phyloP scores from a whole-genome alignment of 2,329 filamentous ascomycete species.

The Beauveria sp. region DNA sequence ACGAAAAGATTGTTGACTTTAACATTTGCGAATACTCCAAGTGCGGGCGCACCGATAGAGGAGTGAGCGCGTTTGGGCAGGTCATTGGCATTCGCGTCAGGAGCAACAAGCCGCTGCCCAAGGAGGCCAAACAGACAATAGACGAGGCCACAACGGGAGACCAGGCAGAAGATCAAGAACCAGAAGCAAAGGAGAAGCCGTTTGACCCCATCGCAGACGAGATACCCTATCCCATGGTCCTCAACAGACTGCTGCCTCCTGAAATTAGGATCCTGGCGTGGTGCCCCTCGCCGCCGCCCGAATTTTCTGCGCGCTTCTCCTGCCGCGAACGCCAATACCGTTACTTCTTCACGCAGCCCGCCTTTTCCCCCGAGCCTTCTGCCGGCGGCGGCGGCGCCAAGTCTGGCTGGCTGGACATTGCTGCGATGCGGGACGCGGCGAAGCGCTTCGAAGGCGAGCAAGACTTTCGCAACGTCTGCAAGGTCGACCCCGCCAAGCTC shows the following conservation, averaged over 20 bases:
- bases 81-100: constrained; percentile 78
- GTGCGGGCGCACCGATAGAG: constrained; percentile 85
- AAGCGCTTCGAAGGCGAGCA: constrained; percentile 73
- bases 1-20: constrained; percentile 62
- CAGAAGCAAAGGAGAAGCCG: constrained; percentile 17
- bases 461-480: constrained; percentile 97
- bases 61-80: constrained; percentile 95
- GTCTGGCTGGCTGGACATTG: constrained; percentile 79
- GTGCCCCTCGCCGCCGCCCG: constrained; percentile 72
- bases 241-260: constrained; percentile 81
- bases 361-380: constrained; percentile 57
- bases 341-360: constrained; percentile 97
- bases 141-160: neutral
- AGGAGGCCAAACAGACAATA: constrained; percentile 12
- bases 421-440: constrained; percentile 76
- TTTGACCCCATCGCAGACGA: constrained; percentile 72
- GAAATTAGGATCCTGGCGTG: constrained; percentile 90
- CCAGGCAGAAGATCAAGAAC: constrained; percentile 17
- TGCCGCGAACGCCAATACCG: constrained; percentile 87
- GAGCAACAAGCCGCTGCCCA: constrained; percentile 61
- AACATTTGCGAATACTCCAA: constrained; percentile 86
- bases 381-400: constrained; percentile 20
- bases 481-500: constrained; percentile 83
- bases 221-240: constrained; percentile 69
- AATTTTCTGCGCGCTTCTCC: constrained; percentile 86